These are phyloP conservation scores for Sporisorium iseilematis-ciliati DNA, from an alignment of 1,284 basidiomycete species.

Conservation along the genomic window DNA sequence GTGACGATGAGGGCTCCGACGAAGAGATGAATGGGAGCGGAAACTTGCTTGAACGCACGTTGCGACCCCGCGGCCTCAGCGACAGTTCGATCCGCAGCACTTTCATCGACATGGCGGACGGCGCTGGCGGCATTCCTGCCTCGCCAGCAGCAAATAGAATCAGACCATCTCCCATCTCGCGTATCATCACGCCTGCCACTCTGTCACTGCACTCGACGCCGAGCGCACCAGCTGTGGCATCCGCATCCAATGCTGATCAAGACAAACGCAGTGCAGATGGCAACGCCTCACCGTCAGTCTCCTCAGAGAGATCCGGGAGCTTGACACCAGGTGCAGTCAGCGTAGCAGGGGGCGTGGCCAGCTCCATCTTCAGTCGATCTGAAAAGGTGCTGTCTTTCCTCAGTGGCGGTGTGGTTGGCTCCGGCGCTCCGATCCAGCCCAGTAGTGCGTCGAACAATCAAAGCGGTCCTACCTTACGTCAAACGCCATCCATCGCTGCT, in stretches of 20 bases:
- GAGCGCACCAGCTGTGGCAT: slow-evolving; percentile 14
- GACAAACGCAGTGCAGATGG: slow-evolving; percentile 19
- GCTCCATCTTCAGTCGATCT: slow-evolving; percentile 40
- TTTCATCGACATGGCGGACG: slow-evolving; percentile 56
- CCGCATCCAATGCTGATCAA: slow-evolving; percentile 4
- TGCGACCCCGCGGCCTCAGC: slow-evolving; percentile 61
- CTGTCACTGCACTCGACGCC: slow-evolving; percentile 51
- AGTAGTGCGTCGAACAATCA: slow-evolving; percentile 11
- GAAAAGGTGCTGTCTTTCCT: slow-evolving; percentile 49
- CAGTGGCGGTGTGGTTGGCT: slow-evolving; percentile 40
- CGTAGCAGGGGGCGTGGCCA: slow-evolving; percentile 28
- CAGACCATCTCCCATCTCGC: slow-evolving; percentile 46
- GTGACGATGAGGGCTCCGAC: slow-evolving; percentile 41
- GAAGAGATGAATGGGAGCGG: slow-evolving; percentile 27
- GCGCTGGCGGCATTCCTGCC: slow-evolving; percentile 13
- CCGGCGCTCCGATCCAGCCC: slow-evolving; percentile 33
- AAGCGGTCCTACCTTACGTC: slow-evolving; percentile 18
- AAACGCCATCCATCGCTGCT: slow-evolving; percentile 43
- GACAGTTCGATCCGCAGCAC: slow-evolving; percentile 66
- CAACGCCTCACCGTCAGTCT: slow-evolving; percentile 35
- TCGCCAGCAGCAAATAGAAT: slow-evolving; percentile 26
- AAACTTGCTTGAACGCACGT: slow-evolving; percentile 36
- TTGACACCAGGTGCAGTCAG: slow-evolving; percentile 34
- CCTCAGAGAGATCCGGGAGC: slow-evolving; percentile 35
- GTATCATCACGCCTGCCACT: slow-evolving; percentile 65